phyloP scores from a whole-genome alignment of 2,329 filamentous ascomycete species.

The Annulohypoxylon truncatum region DNA sequence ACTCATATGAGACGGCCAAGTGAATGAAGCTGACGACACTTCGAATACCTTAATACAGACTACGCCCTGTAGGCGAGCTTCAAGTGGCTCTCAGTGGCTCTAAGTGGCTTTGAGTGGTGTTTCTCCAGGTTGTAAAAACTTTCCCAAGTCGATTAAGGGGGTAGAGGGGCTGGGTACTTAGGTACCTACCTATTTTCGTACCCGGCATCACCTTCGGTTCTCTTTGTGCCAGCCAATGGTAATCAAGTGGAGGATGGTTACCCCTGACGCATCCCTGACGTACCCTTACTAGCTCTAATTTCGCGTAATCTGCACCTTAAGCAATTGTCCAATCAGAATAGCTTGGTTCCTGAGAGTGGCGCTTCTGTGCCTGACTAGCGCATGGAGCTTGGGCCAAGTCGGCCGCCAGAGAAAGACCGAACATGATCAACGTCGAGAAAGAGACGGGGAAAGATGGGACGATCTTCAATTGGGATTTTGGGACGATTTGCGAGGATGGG shows the following conservation, averaged over 20 bases:
- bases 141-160: conserved; percentile 1
- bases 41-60: neutral
- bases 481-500: conserved; percentile 22
- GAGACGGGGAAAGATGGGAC: conserved; percentile 14
- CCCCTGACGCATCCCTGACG: conserved; percentile 31
- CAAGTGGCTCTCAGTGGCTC: neutral
- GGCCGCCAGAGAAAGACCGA: conserved; percentile 32
- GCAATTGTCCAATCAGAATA: conserved; percentile 33
- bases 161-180: conserved; percentile 29
- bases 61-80: neutral
- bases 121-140: conserved; percentile 7
- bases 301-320: conserved; percentile 39
- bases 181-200: conserved; percentile 30
- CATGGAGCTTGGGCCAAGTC: conserved; percentile 32
- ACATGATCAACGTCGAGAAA: conserved; percentile 30
- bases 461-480: neutral
- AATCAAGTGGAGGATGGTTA: conserved; percentile 17
- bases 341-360: conserved; percentile 37
- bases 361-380: conserved; percentile 41
- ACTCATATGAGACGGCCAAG: neutral
- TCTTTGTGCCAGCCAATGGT: conserved; percentile 27
- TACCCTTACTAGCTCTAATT: conserved; percentile 34
- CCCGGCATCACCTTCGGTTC: conserved; percentile 5
- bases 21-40: neutral
- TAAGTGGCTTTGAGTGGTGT: neutral